Percentiles rank a stretch among this genome's conserved stretches.
Evolutionary conservation across 345 rosid species (phyloP).

Genomic region (Erodium maritimum): DNA sequence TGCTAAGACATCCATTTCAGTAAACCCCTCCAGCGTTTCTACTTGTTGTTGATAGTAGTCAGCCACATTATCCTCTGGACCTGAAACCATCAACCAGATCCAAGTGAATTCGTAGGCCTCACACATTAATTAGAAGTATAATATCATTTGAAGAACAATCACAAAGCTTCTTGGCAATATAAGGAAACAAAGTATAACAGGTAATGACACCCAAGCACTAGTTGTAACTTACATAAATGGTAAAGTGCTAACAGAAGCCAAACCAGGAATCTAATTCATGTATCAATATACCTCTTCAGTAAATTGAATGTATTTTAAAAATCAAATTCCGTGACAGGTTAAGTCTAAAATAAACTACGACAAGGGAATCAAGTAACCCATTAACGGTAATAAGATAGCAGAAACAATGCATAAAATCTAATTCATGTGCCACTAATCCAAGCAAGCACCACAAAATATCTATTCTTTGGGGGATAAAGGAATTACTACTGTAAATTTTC

Average conservation of each 20-base stretch:
- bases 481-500: too few species aligned
- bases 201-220: not conserved
- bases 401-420: not conserved
- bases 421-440: not conserved
- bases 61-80: conserved; percentile 83
- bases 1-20: conserved; percentile 88
- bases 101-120: not conserved
- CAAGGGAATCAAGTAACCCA: too few species aligned
- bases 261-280: not conserved
- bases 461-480: too few species aligned
- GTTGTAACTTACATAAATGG: not conserved
- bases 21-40: conserved; percentile 92
- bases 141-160: too few species aligned
- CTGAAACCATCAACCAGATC: conserved; percentile 25
- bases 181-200: not conserved
- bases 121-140: not conserved
- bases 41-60: conserved; percentile 95
- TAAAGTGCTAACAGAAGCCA: not conserved
- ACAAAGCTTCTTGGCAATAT: too few species aligned
- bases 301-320: not conserved
- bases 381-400: not conserved
- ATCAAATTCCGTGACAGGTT: not conserved
- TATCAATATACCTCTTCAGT: too few species aligned
- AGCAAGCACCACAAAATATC: not conserved
- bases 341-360: not conserved